Percentiles rank a stretch among this genome's conserved stretches.
These are phyloP conservation scores for Aspergillus puulaauensis DNA, from an alignment of 2,329 filamentous ascomycete genomes.

Conservation along the genomic window DNA sequence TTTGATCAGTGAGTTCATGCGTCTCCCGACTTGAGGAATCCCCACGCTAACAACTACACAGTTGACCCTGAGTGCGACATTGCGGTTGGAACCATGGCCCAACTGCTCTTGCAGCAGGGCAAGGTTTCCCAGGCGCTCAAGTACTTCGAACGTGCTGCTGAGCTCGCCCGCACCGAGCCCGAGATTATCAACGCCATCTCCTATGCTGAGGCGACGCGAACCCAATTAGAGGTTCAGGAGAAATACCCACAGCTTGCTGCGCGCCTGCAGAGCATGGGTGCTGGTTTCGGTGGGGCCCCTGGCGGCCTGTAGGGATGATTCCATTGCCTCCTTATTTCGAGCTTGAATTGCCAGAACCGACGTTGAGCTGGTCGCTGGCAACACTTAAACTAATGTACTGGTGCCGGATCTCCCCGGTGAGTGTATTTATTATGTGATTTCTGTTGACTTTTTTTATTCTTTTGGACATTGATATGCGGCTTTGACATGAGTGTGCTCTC, in stretches of 20 bases:
- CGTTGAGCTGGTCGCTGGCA: not conserved
- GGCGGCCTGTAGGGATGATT: constrained; percentile 31
- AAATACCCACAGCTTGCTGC: constrained; percentile 79
- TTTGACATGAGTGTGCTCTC: constrained; percentile 9
- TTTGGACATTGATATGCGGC: constrained; percentile 13
- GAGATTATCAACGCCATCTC: constrained; percentile 96
- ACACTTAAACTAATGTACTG: not conserved
- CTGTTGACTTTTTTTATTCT: constrained; percentile 15
- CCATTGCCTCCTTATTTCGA: constrained; percentile 1
- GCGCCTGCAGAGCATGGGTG: constrained; percentile 64
- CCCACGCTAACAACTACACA: constrained; percentile 39
- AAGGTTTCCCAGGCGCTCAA: constrained; percentile 93
- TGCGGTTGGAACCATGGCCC: constrained; percentile 96
- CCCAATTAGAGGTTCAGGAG: constrained; percentile 88
- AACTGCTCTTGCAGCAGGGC: constrained; percentile 94
- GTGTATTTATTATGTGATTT: constrained; percentile 18
- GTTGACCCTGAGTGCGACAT: constrained; percentile 99
- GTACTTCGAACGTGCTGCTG: constrained; percentile 95
- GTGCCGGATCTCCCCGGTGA: not conserved
- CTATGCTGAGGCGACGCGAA: constrained; percentile 94
- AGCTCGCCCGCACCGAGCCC: constrained; percentile 88
- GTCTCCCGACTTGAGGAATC: not conserved
- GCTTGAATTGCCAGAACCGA: not conserved
- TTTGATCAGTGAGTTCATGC: constrained; percentile 73
- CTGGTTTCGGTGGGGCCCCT: constrained; percentile 34